These are phyloP conservation scores for Atalantia buxifolia DNA, from an alignment of 345 rosid species.

Conservation along the genomic window DNA sequence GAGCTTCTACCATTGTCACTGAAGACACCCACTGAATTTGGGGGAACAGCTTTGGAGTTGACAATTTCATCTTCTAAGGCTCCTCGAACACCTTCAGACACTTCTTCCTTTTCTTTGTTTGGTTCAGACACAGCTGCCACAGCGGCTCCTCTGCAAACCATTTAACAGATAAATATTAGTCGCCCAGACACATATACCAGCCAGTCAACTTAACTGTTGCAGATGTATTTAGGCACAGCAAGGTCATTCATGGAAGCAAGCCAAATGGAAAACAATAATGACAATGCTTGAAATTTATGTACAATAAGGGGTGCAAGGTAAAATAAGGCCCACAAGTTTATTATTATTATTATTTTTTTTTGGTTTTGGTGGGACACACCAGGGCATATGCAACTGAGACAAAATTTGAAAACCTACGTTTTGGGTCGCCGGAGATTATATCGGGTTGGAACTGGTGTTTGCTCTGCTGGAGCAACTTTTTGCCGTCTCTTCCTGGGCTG, in stretches of 20 bases:
- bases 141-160: conserved; percentile 40
- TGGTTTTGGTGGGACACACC: not conserved
- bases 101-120: conserved; percentile 32
- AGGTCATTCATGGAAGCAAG: not conserved
- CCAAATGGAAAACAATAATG: not conserved
- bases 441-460: conserved; percentile 39
- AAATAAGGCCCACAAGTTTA: not conserved
- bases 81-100: conserved; percentile 29
- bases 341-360: too few species aligned
- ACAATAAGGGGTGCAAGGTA: not conserved
- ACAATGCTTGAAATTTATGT: not conserved
- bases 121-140: conserved; percentile 22
- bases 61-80: conserved; percentile 28
- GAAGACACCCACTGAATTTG: conserved; percentile 38
- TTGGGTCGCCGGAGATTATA: conserved; percentile 78
- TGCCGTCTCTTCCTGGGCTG: conserved; percentile 64
- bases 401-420: conserved; percentile 40
- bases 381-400: not conserved
- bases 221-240: not conserved
- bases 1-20: conserved; percentile 56
- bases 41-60: conserved; percentile 36
- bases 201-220: not conserved
- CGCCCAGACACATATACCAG: not conserved
- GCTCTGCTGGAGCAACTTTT: conserved; percentile 40
- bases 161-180: not conserved